Base-by-base conservation (phyloP, 306 rosid genomes). In the Lathyrus tuberosus region DNA sequence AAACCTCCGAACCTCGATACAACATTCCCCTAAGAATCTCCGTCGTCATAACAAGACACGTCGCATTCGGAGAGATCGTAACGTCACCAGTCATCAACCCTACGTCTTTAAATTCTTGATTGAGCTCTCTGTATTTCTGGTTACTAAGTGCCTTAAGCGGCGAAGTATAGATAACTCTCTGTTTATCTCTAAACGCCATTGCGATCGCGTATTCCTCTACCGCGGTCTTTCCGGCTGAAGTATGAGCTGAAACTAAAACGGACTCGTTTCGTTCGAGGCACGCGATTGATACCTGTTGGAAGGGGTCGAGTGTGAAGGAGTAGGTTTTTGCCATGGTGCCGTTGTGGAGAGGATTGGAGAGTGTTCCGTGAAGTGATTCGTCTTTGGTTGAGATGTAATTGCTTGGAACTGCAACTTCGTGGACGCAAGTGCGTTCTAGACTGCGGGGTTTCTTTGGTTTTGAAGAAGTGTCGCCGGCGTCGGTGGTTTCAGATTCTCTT, bases 41-140 rank as follows among this genome's bases (percentile, higher is more conserved):
- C 0, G 98, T 90, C 0, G 98, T 93, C 98, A 93, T 93, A 6
- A 90, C 97, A 15, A 93, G 73, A 75, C 96, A 90, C 62, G 90
- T 88, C 7, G 98, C 97, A 52, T 90, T 82, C 8, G 98, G 97
- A 1, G 97, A 86, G 3, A 93, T 80, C 0, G 97, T 93, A 2
- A 93, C 97, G n/a, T 93, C 98, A 10, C 98, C 98, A 0, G 98
- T 93, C 98, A 93, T 93, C 68, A 93, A 59, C 9, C 98, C 97
- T 18, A 93, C 98, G 26, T 93, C 98, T 9, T 75, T 70, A 58
- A 93, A 93, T 81, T 93, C 98, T 42, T 86, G 87, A 69, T 87
- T 85, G 59, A 93, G 89, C 62, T 93, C 98, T 13, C 98, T 76
- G 62, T 90, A 93, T 69, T 90, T 93, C 83, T 93, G 98, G 66